Conservation (phyloP, 2,329 filamentous ascomycete species). For the Lasiodiplodia gonubiensis region DNA sequence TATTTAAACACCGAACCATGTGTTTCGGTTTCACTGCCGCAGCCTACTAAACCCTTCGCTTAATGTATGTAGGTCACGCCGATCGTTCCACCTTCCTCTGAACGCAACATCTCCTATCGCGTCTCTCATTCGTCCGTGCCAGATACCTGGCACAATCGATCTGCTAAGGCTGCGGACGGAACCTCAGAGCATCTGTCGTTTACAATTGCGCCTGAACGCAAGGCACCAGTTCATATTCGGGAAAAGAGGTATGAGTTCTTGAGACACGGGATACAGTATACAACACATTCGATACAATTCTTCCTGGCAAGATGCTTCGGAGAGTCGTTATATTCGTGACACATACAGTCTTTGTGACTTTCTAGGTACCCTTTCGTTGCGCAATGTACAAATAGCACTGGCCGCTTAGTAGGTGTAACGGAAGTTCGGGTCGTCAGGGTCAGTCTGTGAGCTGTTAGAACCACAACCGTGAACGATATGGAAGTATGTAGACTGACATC, state of each 20-base stretch:
- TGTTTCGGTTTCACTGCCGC: no score
- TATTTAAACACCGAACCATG: no score
- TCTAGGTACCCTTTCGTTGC: neutral
- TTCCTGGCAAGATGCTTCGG: neutral
- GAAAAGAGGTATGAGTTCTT: neutral
- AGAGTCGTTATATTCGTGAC: constrained; percentile 8
- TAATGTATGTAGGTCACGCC: no score
- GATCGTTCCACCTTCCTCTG: no score
- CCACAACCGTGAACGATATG: no score
- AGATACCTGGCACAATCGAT: no score
- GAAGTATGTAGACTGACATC: constrained; percentile 36
- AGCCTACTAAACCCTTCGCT: no score
- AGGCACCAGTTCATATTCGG: neutral
- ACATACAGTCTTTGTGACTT: neutral
- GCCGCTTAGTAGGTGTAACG: constrained; percentile 24
- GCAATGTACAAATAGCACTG: neutral
- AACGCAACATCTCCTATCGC: no score
- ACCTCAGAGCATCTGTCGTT: no score
- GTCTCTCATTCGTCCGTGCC: no score
- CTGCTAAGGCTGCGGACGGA: no score
- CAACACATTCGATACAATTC: neutral
- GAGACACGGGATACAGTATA: neutral
- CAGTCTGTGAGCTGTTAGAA: constrained; percentile 2
- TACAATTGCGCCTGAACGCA: neutral
- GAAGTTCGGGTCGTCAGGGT: constrained; percentile 21